Evolutionary conservation across 148 eudicot genomes (phyloP), one percentile per base, ranked within the genome.

Genomic region (Fagopyrum tataricum): DNA sequence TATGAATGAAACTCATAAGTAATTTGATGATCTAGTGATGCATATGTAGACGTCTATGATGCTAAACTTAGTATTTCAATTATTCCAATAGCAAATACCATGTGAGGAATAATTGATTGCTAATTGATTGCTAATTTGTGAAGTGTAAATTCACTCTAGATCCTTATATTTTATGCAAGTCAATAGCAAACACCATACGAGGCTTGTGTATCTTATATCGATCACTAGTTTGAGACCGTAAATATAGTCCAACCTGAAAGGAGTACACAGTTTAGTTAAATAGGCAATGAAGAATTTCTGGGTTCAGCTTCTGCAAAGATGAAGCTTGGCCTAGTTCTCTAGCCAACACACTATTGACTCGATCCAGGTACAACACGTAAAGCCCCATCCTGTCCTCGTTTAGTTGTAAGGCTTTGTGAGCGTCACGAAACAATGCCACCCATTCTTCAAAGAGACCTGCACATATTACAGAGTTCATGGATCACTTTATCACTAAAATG

Each of bases 391-490:
- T 83, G 79, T 73, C 79, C 74, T 94, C 96, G 79, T 91, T 48
- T 42, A 82, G 78, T 49, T 88, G 89, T 80, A 91, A 79, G 47
- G 86, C 82, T 76, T 85, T 88, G 59, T 84, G 85, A 66, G 88
- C 88, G 66, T 84, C 87, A 56, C 79, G 85, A 84, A 88, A 49
- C 44, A 95, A 91, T 66, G 77, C 44, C 56, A 83, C 81, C 93
- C 97, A 91, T 58, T 87, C 91, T 87, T 91, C 92, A 58, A 84
- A 87, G 76, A 91, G 84, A 78, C 81, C 98, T 94, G 82, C 75
- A 80, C 37, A 17, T 42, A 44, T n/a, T 21, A 69, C 20, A 12
- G n/a, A 41, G 47, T 18, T 41, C 43, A 42, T 42, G 18, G 4
- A 62, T 62, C 41, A 26, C 42, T 26, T 62, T 26, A 37, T 62